Evolutionary conservation across 176 grass and related monocot species (phyloP), one percentile per base, ranked within the genome.

Genomic region (Themeda triandra): DNA sequence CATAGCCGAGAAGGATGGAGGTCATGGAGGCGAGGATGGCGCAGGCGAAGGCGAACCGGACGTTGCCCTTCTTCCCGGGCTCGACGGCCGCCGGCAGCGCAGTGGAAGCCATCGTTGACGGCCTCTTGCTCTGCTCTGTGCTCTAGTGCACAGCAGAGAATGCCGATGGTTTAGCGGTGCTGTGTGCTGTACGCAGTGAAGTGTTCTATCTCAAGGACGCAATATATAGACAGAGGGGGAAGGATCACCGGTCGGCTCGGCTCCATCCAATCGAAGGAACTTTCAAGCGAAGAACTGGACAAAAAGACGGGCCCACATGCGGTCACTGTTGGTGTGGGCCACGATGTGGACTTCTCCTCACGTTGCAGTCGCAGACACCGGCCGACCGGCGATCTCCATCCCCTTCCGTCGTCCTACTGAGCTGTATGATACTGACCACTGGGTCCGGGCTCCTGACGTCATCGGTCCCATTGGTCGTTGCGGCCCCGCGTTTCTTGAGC

Each of bases 1-100:
- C 92, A 66, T 94, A 94, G 63, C 92, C 92, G 56, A 89, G 92
- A 70, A 97, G 78, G 92, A 97, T 88, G 87, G 94, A 97, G 79
- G 94, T 88, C 94, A 97, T 97, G 83, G 94, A 97, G 31, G 94
- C 91, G 60, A 97, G 88, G 64, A 92, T 88, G n/a, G 94, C 86
- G 56, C 91, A 97, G 45, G 84, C 75, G 75, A 92, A 92, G 73
- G 94, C 91, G 65, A 86, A 95, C 45, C 1, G 29, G 11, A 92
- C 83, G 74, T 81, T 95, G 85, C 87, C 77, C 85, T 63, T 82
- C 84, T 89, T 92, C 79, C 54, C 41, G 8, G 77, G 82, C 75
- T 59, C 51, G 13, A 79, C 53, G 66, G 80, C 80, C 67, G 56
- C 42, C 42, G 90, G 89, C 17, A 94, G 87, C 8, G 60, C 67